Percentiles rank a stretch among this genome's conserved stretches.
phyloP scores from a whole-genome alignment of 352 stramenopile species.

The Paralagenidium karlingii region DNA sequence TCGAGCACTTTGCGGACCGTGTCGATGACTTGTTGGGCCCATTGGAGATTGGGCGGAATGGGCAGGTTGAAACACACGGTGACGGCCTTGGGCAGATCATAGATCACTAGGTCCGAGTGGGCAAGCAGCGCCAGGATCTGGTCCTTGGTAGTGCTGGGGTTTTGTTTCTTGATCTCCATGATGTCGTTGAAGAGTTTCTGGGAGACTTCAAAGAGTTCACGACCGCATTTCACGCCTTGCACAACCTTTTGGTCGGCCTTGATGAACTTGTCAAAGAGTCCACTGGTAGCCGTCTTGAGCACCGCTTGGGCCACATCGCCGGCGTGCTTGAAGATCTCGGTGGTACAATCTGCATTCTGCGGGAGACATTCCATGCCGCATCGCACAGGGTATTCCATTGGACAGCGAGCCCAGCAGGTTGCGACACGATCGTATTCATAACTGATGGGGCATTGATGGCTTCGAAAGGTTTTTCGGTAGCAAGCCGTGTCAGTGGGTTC shows the following conservation, averaged over 20 bases:
- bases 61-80: constrained; percentile 24
- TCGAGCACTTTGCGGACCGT: constrained; percentile 18
- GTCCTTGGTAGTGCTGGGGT: constrained; percentile 26
- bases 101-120: constrained; percentile 41
- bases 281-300: constrained; percentile 31
- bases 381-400: constrained; percentile 55
- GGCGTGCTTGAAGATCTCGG: constrained; percentile 36
- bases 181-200: constrained; percentile 29
- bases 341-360: constrained; percentile 44
- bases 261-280: constrained; percentile 35
- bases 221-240: constrained; percentile 26
- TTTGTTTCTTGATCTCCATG: constrained; percentile 16
- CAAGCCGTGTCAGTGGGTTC: constrained; percentile 21
- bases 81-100: constrained; percentile 33
- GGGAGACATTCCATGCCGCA: constrained; percentile 58
- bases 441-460: constrained; percentile 17
- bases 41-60: constrained; percentile 13
- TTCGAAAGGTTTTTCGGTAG: constrained; percentile 34
- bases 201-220: constrained; percentile 27
- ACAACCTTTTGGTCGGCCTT: constrained; percentile 25
- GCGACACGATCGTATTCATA: constrained; percentile 35
- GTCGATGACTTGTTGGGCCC: constrained; percentile 17
- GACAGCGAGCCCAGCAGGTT: constrained; percentile 62
- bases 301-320: constrained; percentile 26
- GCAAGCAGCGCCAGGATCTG: constrained; percentile 35